Evolutionary conservation across 805 yeast genomes (phyloP), one percentile per base, ranked within the genome.

Genomic region (Metschnikowia noctiluminum): DNA sequence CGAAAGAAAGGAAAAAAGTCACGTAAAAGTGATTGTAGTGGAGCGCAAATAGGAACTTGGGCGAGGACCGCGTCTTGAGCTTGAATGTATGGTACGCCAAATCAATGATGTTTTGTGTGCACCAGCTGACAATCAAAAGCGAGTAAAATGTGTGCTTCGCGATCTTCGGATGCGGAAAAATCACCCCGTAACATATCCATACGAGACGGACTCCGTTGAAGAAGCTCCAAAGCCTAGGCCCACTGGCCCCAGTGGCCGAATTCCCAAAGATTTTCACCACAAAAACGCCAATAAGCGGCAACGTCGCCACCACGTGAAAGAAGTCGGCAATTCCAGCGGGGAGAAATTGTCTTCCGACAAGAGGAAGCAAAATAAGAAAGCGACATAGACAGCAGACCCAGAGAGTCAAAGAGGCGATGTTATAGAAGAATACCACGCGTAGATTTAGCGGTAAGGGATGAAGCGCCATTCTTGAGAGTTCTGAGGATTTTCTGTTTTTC

Each of bases 261-360:
- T 45, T 28, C 1, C 38, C 46, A 6, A 48, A 15, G 10, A 42
- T 39, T 14, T 45, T 53, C 34, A 61, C 58, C 15, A 52, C 13
- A 28, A 63, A 43, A 31, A 62, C 55, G 6, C 62, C 65, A 2
- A 63, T 41, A 14, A 70, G 55, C 10, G 77, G 76, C 8, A 66
- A 49, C 15, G 68, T 49, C 1, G 76, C 54, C 28, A 73, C 71
- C 10, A 66, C 65, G 41, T 72, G 77, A 56, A 82, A 78, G 64
- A 82, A 85, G 54, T 80, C 86, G 40, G 87, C 87, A 11, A 85
- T 80, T 0, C 89, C 90, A 7, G 85, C 89, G 1, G 89, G 86
- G 16, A 85, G 62, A 54, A 82, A 85, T 53, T 70, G 71, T 31
- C 81, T 64, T 0, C 89, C 87, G n/a, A 82, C 88, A 27, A 85